Percentiles rank a stretch among this genome's conserved stretches.
Conservation (phyloP, 495 filamentous ascomycete genomes). For the Glonium stellatum region DNA sequence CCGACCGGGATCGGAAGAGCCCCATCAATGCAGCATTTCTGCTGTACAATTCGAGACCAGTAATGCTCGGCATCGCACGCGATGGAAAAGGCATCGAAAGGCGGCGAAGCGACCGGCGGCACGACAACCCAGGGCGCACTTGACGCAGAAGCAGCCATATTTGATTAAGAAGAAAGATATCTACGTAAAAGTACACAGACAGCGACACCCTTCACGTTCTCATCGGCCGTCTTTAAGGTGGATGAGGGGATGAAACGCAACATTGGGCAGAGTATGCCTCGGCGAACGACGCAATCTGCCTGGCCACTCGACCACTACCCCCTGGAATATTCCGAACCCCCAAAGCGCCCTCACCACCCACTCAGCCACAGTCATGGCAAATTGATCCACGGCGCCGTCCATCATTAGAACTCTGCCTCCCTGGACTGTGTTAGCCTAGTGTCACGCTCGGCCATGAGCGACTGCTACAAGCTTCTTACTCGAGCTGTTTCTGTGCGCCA, state of each 20-base stretch:
- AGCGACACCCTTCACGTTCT: no score
- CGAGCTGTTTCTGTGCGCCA: slow-evolving; percentile 8
- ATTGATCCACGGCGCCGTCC: no score
- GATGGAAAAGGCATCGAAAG: background rate
- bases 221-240: no score
- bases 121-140: background rate
- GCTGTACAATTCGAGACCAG: background rate
- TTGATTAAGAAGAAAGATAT: background rate
- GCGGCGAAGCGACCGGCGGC: background rate
- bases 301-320: no score
- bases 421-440: background rate
- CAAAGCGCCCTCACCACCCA: no score
- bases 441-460: background rate
- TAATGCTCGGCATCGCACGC: background rate
- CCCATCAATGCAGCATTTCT: background rate
- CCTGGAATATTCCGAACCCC: no score
- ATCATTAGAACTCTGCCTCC: slow-evolving; percentile 30
- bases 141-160: background rate
- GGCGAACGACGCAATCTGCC: no score
- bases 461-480: background rate
- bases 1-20: background rate
- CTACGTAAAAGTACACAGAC: no score
- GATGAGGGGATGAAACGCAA: no score
- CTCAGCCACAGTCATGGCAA: no score
- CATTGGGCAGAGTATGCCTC: no score